Base-by-base conservation (phyloP, 2,329 filamentous ascomycete genomes). In the Chaetomium globosum region DNA sequence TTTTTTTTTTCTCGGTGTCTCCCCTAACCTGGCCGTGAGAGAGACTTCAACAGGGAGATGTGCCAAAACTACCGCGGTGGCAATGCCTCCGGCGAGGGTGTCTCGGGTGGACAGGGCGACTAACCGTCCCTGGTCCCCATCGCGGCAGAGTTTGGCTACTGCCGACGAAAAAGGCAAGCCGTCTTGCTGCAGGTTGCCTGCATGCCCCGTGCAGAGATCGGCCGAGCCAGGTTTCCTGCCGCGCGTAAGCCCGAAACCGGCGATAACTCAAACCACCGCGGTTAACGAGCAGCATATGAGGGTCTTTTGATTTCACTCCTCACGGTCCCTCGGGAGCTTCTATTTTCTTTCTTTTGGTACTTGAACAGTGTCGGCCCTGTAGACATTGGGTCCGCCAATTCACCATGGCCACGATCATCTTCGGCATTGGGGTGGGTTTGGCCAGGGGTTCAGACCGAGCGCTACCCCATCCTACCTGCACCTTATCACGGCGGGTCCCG, bases 111-210 rank as follows among this genome's bases (percentile, higher is more conserved):
- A 13, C n/a, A 6, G 26, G 3, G 3, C 33, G 10, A 28, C 26
- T 46, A 28, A 13, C 49, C 8, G 7, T 28, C 21, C 31, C 6
- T 21, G n/a, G 39, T 28, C 62, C 33, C 13, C 10, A 30, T 63
- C 19, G 46, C 19, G 46, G 33, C 31, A 59, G 21, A 21, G 49
- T 49, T 39, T 39, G n/a, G 62, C 13, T 55, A 19, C 48, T 21
- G 1, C 39, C 49, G 43, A 51, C 62, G 16, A 59, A 49, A 59
- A 28, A 13, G 51, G 56, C 30, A 64, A 64, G 48, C 61, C 61
- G 61, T 39, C 7, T 26, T 19, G 48, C 62, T 59, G 62, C 56
- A 55, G 39, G 52, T 31, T 13, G 52, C 12, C n/a, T 59, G 51
- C 48, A 55, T 39, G 30, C 51, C 21, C 39, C 39, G 39, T 30